Percentiles rank a stretch among this genome's conserved stretches.
Evolutionary conservation across 2,329 filamentous ascomycete genomes (phyloP).

Genomic region (Alternaria sp.): DNA sequence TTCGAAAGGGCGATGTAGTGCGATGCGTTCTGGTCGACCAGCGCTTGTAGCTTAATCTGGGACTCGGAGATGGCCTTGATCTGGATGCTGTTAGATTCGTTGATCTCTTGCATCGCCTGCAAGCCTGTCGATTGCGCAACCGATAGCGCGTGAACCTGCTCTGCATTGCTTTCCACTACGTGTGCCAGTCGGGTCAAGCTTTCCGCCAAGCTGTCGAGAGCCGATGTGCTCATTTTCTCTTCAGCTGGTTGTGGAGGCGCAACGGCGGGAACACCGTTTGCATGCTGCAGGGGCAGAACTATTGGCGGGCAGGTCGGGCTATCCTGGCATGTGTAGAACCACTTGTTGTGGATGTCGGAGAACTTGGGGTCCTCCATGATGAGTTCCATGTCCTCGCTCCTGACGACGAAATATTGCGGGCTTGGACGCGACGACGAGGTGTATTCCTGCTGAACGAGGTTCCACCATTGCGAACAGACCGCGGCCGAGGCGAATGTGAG

Average conservation of each 20-base stretch:
- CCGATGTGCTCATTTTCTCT: constrained; percentile 20
- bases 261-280: constrained; percentile 32
- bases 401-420: constrained; percentile 47
- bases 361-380: constrained; percentile 45
- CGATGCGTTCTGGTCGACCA: constrained; percentile 45
- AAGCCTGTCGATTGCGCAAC: constrained; percentile 48
- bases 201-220: constrained; percentile 35
- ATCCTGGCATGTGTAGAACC: constrained; percentile 46
- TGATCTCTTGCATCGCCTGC: constrained; percentile 49
- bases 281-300: constrained; percentile 44
- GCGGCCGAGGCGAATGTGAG: constrained; percentile 47
- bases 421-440: constrained; percentile 41
- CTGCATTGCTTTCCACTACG: constrained; percentile 42
- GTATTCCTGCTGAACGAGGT: constrained; percentile 43
- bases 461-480: constrained; percentile 47
- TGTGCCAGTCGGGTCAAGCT: constrained; percentile 38
- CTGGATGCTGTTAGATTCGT: constrained; percentile 46
- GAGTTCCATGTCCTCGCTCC: constrained; percentile 46
- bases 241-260: constrained; percentile 10
- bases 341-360: constrained; percentile 41
- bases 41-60: constrained; percentile 41
- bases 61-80: constrained; percentile 46
- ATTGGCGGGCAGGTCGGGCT: constrained; percentile 29
- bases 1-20: constrained; percentile 50
- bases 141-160: constrained; percentile 45